Evolutionary conservation across 306 rosid genomes (phyloP).

Genomic region (Dicorynia guianensis): DNA sequence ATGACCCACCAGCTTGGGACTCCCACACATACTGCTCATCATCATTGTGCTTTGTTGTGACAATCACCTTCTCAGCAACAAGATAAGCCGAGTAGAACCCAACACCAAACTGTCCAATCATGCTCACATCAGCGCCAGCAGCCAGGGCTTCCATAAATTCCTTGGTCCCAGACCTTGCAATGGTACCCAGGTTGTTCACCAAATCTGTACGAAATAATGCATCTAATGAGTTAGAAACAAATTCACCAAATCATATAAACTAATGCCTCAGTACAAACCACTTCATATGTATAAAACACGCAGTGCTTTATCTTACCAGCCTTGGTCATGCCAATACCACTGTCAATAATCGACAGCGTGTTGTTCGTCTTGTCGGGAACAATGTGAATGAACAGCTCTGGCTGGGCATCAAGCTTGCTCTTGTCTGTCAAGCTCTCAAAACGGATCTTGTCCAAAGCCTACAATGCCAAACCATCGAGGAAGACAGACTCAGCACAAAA

Average conservation of each 20-base stretch:
- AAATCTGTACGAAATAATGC: constrained; percentile 51
- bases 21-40: constrained; percentile 94
- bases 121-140: constrained; percentile 94
- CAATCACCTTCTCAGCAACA: constrained; percentile 88
- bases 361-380: constrained; percentile 81
- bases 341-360: constrained; percentile 67
- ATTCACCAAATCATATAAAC: too few relatives aligned
- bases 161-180: constrained; percentile 93
- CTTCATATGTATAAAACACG: too few relatives aligned
- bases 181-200: constrained; percentile 92
- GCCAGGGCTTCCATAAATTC: constrained; percentile 94
- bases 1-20: too few relatives aligned
- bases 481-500: too few relatives aligned
- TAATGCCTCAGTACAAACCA: not conserved
- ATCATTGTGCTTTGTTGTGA: constrained; percentile 80
- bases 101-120: constrained; percentile 94
- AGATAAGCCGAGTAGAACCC: constrained; percentile 91
- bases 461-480: not conserved
- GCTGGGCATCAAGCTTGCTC: constrained; percentile 88
- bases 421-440: constrained; percentile 83
- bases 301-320: constrained; percentile 68
- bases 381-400: constrained; percentile 85
- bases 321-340: constrained; percentile 94
- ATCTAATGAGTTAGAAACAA: not conserved
- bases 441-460: too few relatives aligned